Conservation (phyloP, 192 early-diverging fungal genomes). For the Neocallimastix lanati region DNA sequence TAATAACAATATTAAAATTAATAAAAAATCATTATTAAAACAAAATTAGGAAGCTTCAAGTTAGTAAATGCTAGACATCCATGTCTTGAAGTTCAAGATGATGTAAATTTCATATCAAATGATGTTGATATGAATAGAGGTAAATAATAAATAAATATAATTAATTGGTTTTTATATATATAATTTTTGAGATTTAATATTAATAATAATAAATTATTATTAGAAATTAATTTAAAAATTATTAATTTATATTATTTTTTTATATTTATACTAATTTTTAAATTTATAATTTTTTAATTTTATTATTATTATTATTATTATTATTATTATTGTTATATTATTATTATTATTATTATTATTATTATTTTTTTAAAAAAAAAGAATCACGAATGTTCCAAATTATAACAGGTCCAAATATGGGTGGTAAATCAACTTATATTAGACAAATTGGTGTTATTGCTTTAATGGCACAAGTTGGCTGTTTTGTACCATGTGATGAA, state of each 20-base stretch:
- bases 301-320: too few relatives aligned
- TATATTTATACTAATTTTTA: too few relatives aligned
- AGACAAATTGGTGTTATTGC: conserved; percentile 83
- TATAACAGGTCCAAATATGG: conserved; percentile 97
- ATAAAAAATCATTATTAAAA: conserved; percentile 15
- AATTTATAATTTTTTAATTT: too few relatives aligned
- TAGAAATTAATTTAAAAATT: too few relatives aligned
- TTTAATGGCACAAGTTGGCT: conserved; percentile 86
- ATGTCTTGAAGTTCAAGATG: conserved; percentile 81
- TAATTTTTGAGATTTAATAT: too few relatives aligned
- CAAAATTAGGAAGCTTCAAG: conserved; percentile 41
- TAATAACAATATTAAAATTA: too few relatives aligned
- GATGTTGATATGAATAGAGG: conserved; percentile 58
- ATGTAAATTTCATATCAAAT: conserved; percentile 85
- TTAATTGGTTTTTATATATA: too few relatives aligned
- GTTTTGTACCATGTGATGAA: conserved; percentile 69
- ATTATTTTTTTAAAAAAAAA: too few relatives aligned
- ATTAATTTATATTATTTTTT: too few relatives aligned
- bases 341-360: too few relatives aligned
- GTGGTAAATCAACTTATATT: conserved; percentile 95
- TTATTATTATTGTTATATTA: too few relatives aligned
- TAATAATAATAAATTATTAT: too few relatives aligned
- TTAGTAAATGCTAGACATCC: conserved; percentile 69
- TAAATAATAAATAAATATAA: conserved; percentile 10
- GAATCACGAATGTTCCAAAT: conserved; percentile 48